Evolutionary conservation across 495 filamentous ascomycete species (phyloP), one percentile per base, ranked within the genome.

Genomic region (Hypoxylon cercidicola): DNA sequence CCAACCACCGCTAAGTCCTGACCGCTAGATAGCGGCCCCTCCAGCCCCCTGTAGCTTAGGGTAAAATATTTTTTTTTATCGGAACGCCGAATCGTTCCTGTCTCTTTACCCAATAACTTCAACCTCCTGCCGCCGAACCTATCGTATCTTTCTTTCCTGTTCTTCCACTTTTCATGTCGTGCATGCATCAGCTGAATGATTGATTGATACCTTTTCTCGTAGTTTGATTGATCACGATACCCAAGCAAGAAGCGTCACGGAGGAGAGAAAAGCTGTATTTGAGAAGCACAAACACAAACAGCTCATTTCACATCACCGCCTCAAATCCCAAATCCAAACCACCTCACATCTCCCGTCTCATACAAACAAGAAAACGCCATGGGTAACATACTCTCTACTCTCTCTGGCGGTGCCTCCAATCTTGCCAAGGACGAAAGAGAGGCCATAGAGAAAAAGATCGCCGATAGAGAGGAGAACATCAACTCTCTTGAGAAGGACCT

Each of bases 401-500:
- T 68, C 41, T 55, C 65, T 10, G 56, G 65, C 19, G 65, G 65
- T 19, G 55, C 51, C 49, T 37, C 60, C 18, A 43, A 45, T 52
- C 49, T 64, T 5, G 72, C 74, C 41, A 51, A 64, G 28, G 74
- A 72, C 32, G 72, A 65, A 54, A 78, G 78, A 63, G 78, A 76
- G 56, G 55, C 52, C 7, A 72, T 74, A 62, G 81, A 80, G 53
- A 74, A 78, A 65, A 70, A 74, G 58, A 67, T 68, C 43, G 72
- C 68, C 62, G 67, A 70, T 66, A 60, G 64, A 52, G 74, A 77
- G 55, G 72, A 73, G 49, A 74, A 76, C 44, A 65, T 79, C 64
- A 64, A 72, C 9, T 80, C 83, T 2, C 72, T 78, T 9, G 78
- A 82, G 62, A 80, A 80, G 67, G 70, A 77, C 35, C 52, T 81